These are phyloP conservation scores for Tetrapisispora nanseiensis DNA, from an alignment of 805 yeast species.

Conservation along the genomic window DNA sequence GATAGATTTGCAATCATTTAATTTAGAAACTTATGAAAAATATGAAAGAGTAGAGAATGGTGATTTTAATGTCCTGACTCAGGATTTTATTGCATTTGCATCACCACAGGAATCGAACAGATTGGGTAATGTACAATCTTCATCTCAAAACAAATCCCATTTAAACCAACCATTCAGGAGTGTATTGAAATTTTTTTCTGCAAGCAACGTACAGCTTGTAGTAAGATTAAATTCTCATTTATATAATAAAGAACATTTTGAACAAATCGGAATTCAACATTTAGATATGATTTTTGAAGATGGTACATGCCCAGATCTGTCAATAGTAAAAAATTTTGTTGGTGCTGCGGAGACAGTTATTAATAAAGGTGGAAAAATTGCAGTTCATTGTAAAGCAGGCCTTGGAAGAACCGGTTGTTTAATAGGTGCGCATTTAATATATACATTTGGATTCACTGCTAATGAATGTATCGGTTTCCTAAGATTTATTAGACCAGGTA, in stretches of 20 bases:
- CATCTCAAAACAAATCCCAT: conserved; percentile 14
- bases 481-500: conserved; percentile 95
- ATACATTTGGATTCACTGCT: conserved; percentile 95
- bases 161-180: conserved; percentile 69
- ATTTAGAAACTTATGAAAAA: conserved; percentile 75
- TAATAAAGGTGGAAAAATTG: conserved; percentile 79
- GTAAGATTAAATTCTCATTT: conserved; percentile 88
- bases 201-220: conserved; percentile 72
- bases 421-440: conserved; percentile 93
- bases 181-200: conserved; percentile 67
- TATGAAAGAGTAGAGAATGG: conserved; percentile 96
- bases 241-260: conserved; percentile 78
- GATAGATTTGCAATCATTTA: conserved; percentile 76
- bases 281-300: conserved; percentile 95
- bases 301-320: conserved; percentile 95
- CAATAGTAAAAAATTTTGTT: conserved; percentile 81
- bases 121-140: conserved; percentile 6
- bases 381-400: conserved; percentile 99
- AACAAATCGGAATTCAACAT: conserved; percentile 74
- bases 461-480: conserved; percentile 92
- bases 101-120: conserved; percentile 73
- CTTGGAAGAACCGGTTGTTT: conserved; percentile 96
- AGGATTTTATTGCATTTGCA: conserved; percentile 95
- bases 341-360: conserved; percentile 93
- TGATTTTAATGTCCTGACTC: conserved; percentile 83